A percentile compares a stretch with the other conserved stretches of the same genome.
phyloP scores from a whole-genome alignment of 2,329 filamentous ascomycete species.

The Aspergillus fumigatiaffinis region DNA sequence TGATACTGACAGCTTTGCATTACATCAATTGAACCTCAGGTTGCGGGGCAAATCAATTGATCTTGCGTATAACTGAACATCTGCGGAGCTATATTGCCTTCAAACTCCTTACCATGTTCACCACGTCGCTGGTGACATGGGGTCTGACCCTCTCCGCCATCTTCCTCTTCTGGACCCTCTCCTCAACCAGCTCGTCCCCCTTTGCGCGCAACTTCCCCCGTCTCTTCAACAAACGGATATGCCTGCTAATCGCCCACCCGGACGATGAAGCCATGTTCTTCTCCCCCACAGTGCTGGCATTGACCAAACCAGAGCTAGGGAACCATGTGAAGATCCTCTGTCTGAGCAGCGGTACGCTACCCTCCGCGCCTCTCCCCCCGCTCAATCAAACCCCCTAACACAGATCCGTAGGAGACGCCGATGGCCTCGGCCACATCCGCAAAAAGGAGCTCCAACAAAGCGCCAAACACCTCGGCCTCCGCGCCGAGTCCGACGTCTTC shows the following conservation, averaged over 20 bases:
- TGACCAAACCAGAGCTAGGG: constrained; percentile 72
- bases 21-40: background rate
- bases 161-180: constrained; percentile 42
- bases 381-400: background rate
- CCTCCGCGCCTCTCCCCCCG: background rate
- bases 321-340: constrained; percentile 96
- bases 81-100: background rate
- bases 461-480: constrained; percentile 70
- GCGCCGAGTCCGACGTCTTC: constrained; percentile 72
- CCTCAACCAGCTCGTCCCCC: constrained; percentile 37
- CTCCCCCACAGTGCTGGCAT: constrained; percentile 77
- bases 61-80: background rate
- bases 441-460: constrained; percentile 81
- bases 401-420: constrained; percentile 64
- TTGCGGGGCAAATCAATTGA: background rate
- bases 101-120: constrained; percentile 10
- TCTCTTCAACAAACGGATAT: constrained; percentile 78
- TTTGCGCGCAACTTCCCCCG: constrained; percentile 49
- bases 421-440: constrained; percentile 77
- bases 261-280: constrained; percentile 99
- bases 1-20: background rate
- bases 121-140: constrained; percentile 23
- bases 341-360: constrained; percentile 68
- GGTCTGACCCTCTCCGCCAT: constrained; percentile 38
- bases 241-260: constrained; percentile 90